Evolutionary conservation across 257 asterid species (phyloP).

Genomic region (Linderniella brevidens): DNA sequence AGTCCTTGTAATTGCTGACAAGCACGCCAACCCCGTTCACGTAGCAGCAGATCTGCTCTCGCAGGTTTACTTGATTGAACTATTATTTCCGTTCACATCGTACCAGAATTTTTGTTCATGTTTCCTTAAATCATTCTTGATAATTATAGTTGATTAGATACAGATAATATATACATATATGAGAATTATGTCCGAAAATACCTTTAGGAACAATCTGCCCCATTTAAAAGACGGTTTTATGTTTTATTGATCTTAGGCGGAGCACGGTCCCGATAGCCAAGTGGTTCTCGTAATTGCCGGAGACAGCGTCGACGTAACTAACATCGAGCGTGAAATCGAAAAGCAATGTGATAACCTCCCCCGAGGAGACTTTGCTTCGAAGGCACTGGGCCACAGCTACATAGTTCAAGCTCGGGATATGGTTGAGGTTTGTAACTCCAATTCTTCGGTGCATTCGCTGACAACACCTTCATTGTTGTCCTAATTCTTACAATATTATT

Average conservation of each 20-base stretch:
- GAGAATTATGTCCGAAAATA: no score
- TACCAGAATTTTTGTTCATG: constrained; percentile 1
- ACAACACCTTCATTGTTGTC: neutral
- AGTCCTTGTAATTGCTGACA: constrained; percentile 93
- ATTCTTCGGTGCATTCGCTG: no score
- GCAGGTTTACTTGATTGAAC: no score
- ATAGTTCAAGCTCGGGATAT: constrained; percentile 68
- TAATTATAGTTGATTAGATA: no score
- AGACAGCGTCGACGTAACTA: constrained; percentile 52
- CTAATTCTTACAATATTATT: neutral
- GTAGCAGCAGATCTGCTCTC: constrained; percentile 95
- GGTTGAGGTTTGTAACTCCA: constrained; percentile 62
- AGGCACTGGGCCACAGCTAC: constrained; percentile 87
- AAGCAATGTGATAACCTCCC: constrained; percentile 82
- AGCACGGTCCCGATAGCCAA: constrained; percentile 99
- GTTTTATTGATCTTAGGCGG: constrained; percentile 50
- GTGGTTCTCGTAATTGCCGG: constrained; percentile 91
- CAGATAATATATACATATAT: no score
- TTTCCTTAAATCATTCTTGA: no score
- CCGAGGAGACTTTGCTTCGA: constrained; percentile 68
- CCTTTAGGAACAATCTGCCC: no score
- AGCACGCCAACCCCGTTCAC: constrained; percentile 75
- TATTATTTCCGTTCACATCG: no score
- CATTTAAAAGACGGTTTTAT: neutral
- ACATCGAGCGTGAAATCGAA: constrained; percentile 52